Evolutionary conservation across 2,329 filamentous ascomycete genomes (phyloP), one percentile per base, ranked within the genome.

Genomic region (Laburnicola sp.): DNA sequence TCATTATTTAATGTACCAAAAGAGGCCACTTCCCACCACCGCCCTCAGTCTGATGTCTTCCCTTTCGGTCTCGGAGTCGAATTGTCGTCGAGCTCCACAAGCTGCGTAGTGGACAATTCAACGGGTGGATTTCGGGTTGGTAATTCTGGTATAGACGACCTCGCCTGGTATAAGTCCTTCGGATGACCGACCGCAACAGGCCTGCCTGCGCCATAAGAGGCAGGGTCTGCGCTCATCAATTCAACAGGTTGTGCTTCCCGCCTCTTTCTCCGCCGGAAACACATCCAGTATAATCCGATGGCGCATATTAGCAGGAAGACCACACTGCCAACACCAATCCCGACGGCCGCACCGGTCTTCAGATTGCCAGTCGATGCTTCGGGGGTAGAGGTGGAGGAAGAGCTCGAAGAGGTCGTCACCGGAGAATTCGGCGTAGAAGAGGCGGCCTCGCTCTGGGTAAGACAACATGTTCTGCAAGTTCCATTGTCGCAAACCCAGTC

Each of bases 311-410:
- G 32, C 2, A 70, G 35, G 9, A 63, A 35, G 4, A 27, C 57
- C 1, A 60, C 59, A 11, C 63, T 59, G 11, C 63, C 68, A 8
- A 67, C 58, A 2, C 63, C 66, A 10, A 72, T 59, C 2, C 63
- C 67, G 40, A 65, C 58, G 5, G 65, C 62, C 22, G 58, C 50
- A 7, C 45, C 58, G 4, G 59, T 62, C 30, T 48, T 60, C 9
- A 71, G 44, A 6, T 46, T 39, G n/a, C 38, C 43, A 6, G 16
- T 27, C n/a, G 51, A 43, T 40, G 16, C 11, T 35, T 32, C 32
- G 41, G 16, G 37, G 11, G 40, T 31, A 31, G 39, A 43, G 21
- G 39, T 40, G 6, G 26, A 38, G 11, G 34, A 22, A 23, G 40
- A 23, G 39, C 27, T 32, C 30, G 47, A 32, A 6, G 39, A 8